Conservation (phyloP, 116 monocot genomes). For the Posidonia oceanica region DNA sequence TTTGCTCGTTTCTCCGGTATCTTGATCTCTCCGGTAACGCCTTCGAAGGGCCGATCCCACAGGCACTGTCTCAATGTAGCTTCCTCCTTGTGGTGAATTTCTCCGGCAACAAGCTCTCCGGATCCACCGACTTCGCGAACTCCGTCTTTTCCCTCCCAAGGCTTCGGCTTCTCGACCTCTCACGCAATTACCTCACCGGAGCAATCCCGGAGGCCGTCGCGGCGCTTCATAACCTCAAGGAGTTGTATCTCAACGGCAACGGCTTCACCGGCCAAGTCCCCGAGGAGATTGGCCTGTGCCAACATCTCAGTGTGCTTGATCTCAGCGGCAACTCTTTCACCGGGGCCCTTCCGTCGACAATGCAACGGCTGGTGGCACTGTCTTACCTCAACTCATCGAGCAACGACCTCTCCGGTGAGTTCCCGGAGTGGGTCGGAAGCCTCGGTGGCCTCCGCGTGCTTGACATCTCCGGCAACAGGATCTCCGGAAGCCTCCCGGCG, state of each 20-base stretch:
- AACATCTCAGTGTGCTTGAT: constrained; percentile 31
- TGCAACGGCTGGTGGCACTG: constrained; percentile 17
- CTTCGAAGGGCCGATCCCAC: constrained; percentile 18
- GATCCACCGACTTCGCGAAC: constrained; percentile 11
- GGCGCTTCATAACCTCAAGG: constrained; percentile 26
- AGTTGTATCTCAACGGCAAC: constrained; percentile 16
- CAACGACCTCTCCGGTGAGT: constrained; percentile 32
- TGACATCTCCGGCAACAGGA: constrained; percentile 42
- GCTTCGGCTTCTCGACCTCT: constrained; percentile 32
- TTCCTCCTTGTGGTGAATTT: constrained; percentile 27
- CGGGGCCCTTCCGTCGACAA: constrained; percentile 24
- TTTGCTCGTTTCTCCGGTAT: constrained; percentile 15
- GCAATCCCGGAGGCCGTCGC: constrained; percentile 19
- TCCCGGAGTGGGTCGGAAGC: constrained; percentile 38
- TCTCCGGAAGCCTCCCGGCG: constrained; percentile 30
- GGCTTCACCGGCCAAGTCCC: constrained; percentile 27
- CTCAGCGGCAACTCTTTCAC: constrained; percentile 27
- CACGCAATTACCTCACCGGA: constrained; percentile 28
- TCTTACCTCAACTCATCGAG: constrained; percentile 25
- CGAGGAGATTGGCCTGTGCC: constrained; percentile 24
- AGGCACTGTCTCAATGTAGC: constrained; percentile 9
- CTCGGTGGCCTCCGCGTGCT: constrained; percentile 22
- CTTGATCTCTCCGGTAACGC: constrained; percentile 23
- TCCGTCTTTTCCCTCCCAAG: constrained; percentile 16
- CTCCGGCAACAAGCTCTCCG: constrained; percentile 42